Evolutionary conservation across 139 green algal species (phyloP).

Genomic region (Coccomyxa sp.): DNA sequence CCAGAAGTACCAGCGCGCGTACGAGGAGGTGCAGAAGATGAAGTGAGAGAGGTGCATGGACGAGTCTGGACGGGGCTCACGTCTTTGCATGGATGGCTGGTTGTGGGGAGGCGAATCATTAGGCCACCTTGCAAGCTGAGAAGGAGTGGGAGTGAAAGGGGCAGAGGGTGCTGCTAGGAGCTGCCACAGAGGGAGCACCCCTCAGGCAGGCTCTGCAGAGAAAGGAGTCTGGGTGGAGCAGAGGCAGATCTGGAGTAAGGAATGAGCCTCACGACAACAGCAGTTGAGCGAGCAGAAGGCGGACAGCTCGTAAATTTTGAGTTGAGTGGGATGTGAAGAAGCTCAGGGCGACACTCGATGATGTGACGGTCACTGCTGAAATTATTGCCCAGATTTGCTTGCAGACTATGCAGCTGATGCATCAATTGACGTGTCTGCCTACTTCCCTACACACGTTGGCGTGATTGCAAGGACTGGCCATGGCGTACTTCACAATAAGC

Average conservation of each 20-base stretch:
- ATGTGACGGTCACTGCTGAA: no score
- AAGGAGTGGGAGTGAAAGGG: not conserved
- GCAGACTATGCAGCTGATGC: not conserved
- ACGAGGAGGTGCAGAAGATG: conserved; percentile 7
- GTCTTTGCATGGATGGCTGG: not conserved
- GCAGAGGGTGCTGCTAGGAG: no score
- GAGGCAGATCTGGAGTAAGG: not conserved
- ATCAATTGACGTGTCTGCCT: not conserved
- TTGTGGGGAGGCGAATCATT: not conserved
- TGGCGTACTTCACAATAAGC: no score
- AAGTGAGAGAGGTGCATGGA: conserved; percentile 12
- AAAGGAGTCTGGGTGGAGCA: not conserved
- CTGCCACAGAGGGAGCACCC: not conserved
- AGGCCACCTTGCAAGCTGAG: not conserved
- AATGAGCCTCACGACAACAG: not conserved
- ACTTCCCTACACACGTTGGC: not conserved
- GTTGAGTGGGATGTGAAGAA: not conserved
- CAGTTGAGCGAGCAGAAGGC: not conserved
- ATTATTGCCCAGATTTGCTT: no score
- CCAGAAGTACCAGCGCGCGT: not conserved
- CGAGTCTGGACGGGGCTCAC: not conserved
- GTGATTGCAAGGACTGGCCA: no score
- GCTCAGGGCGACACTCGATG: no score
- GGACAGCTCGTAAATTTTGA: no score
- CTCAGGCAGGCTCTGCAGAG: not conserved